Percentiles rank a stretch among this genome's conserved stretches.
Evolutionary conservation across 2,329 filamentous ascomycete genomes (phyloP).

Genomic region (Aspergillus jensenii): DNA sequence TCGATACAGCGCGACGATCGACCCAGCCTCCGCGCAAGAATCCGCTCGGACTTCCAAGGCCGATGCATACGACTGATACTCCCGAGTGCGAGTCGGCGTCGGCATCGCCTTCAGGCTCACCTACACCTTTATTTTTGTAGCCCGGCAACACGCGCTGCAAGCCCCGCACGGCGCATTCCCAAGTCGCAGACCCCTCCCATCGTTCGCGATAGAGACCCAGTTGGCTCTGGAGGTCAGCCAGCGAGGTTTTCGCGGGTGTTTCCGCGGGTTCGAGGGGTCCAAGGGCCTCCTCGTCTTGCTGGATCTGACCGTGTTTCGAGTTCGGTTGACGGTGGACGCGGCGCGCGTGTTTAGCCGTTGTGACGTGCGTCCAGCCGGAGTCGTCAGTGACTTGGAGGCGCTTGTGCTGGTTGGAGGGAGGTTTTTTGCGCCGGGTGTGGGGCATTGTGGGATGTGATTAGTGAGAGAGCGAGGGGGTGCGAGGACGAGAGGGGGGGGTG

Average conservation of each 20-base stretch:
- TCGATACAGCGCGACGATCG: conserved; percentile 40
- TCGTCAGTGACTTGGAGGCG: conserved; percentile 39
- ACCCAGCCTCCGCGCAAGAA: conserved; percentile 44
- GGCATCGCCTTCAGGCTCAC: neutral
- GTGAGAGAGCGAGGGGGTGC: neutral
- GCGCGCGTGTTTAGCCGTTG: conserved; percentile 29
- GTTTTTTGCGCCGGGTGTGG: conserved; percentile 32
- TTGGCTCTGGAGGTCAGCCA: conserved; percentile 31
- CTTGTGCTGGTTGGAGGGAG: conserved; percentile 23
- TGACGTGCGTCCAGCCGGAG: conserved; percentile 47
- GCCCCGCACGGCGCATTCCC: conserved; percentile 20
- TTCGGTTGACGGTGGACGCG: conserved; percentile 18
- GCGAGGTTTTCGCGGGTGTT: conserved; percentile 32
- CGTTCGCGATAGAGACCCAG: conserved; percentile 27
- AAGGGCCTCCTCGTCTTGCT: neutral
- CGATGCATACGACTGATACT: conserved; percentile 37
- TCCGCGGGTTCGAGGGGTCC: conserved; percentile 35
- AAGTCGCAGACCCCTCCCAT: conserved; percentile 32
- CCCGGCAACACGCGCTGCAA: neutral
- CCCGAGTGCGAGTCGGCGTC: conserved; percentile 15
- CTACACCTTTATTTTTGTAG: neutral
- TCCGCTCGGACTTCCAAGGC: conserved; percentile 43
- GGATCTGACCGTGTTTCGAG: neutral
- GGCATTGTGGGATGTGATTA: conserved; percentile 28
- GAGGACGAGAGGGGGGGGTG: neutral